Base-by-base conservation (phyloP, 2,329 filamentous ascomycete genomes). In the Capronia coronata region DNA sequence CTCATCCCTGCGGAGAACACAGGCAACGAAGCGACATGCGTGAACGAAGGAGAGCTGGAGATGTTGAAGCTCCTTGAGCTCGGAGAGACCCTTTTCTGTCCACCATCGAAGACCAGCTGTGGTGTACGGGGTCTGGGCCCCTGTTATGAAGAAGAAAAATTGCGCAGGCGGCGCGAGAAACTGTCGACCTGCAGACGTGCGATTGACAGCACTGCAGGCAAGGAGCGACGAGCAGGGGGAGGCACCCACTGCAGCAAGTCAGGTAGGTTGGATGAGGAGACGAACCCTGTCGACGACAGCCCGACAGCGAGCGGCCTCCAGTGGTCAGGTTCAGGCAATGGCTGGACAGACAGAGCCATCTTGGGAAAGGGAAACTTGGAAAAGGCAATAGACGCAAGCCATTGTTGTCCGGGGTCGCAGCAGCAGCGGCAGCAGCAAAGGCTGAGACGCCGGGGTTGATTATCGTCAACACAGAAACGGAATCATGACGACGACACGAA, bases 1-100 rank as follows among this genome's bases (percentile, higher is more conserved):
- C 14, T 52, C 53, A 55, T 55, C 46, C 53, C 53, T 50, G 32
- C 32, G 22, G 11, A 32, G 30, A 34, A 18, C 9, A 41, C 22
- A 19, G 34, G 8, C 7, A 16, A 43, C 29, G 49, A 35, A 43
- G 13, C 11, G 25, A 27, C 19, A 18, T 19, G 45, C 9, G 22
- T 11, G 29, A 21, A 29, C 13, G 41, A 11, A 39, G 25, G 32
- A 21, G 29, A 38, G 41, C 39, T 34, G 23, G 14, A 37, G 16
- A 29, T 38, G 34, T 48, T 22, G 46, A 38, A 39, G 18, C n/a
- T 43, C 25, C 25, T 18, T 41, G 23, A 48, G 19, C 16, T 41
- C 45, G 27, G 21, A 2, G 9, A 22, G 35, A 42, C 35, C 23
- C 18, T 42, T 35, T 34, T 19, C 19, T 23, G 11, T 38, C 22